Conservation (phyloP, 2,329 filamentous ascomycete genomes). For the Cordyceps tenuipes region DNA sequence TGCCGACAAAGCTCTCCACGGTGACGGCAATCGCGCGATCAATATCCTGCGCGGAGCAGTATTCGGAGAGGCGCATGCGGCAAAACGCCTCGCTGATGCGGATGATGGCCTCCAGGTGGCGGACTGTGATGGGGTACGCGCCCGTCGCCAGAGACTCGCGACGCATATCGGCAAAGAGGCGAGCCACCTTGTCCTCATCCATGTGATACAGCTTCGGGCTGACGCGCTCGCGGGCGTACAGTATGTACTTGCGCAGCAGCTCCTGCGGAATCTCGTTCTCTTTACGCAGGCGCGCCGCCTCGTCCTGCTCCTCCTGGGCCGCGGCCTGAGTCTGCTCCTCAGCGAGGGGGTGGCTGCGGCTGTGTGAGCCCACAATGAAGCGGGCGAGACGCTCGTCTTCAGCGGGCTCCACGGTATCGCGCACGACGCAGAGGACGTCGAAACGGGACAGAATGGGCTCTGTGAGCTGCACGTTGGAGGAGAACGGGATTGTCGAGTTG, state of each 20-base stretch:
- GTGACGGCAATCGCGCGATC: slow-evolving; percentile 96
- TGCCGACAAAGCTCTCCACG: slow-evolving; percentile 90
- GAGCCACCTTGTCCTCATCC: slow-evolving; percentile 92
- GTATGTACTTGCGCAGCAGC: slow-evolving; percentile 88
- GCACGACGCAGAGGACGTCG: slow-evolving; percentile 91
- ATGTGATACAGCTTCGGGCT: slow-evolving; percentile 92
- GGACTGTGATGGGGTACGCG: slow-evolving; percentile 95
- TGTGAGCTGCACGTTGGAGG: slow-evolving; percentile 90
- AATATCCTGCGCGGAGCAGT: slow-evolving; percentile 82
- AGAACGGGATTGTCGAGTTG: slow-evolving; percentile 93
- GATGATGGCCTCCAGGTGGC: slow-evolving; percentile 96
- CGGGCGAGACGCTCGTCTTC: slow-evolving; percentile 90
- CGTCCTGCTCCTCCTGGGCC: slow-evolving; percentile 43
- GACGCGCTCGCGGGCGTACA: slow-evolving; percentile 86
- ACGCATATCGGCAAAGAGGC: slow-evolving; percentile 93
- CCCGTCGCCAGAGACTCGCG: slow-evolving; percentile 87
- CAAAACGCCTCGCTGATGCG: slow-evolving; percentile 90
- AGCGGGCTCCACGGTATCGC: slow-evolving; percentile 84
- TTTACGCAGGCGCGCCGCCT: slow-evolving; percentile 20
- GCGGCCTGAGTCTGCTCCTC: slow-evolving; percentile 49
- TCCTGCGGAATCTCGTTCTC: slow-evolving; percentile 76
- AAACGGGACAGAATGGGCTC: slow-evolving; percentile 98
- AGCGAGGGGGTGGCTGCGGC: slow-evolving; percentile 69
- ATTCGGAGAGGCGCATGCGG: slow-evolving; percentile 96
- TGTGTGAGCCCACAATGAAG: slow-evolving; percentile 92